These are phyloP conservation scores for Podaxis carcinomalis DNA, from an alignment of 768 basidiomycete species.

Conservation along the genomic window DNA sequence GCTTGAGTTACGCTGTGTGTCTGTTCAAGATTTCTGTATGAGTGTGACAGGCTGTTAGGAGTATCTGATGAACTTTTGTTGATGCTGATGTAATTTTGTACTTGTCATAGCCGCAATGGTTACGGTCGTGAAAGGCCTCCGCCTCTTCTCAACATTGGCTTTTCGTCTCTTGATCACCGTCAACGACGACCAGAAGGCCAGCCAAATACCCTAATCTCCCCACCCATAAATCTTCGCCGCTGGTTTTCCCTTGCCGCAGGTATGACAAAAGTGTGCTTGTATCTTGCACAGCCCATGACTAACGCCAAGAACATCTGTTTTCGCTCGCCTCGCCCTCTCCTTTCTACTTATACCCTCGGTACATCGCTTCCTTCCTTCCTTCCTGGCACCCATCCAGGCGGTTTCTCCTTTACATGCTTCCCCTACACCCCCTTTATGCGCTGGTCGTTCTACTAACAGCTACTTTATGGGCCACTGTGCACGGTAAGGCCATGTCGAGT, in stretches of 20 bases:
- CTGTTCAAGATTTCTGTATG: background rate
- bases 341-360: conserved; percentile 8
- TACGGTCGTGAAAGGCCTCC: conserved; percentile 2
- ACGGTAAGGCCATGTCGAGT: conserved; percentile 24
- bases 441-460: conserved; percentile 42
- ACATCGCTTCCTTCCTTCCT: conserved; percentile 1
- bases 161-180: conserved; percentile 1
- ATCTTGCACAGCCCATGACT: conserved; percentile 15
- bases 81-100: background rate
- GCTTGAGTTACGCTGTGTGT: too few species aligned
- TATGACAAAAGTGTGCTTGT: background rate
- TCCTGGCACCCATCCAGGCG: conserved; percentile 20
- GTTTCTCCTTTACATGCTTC: conserved; percentile 31
- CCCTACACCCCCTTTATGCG: conserved; percentile 28
- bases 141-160: background rate
- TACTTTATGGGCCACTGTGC: conserved; percentile 19
- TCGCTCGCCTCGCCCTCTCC: background rate
- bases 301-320: conserved; percentile 16
- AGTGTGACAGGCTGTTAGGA: background rate
- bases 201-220: background rate
- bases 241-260: conserved; percentile 4
- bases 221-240: background rate
- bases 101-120: background rate
- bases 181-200: background rate
- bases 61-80: background rate